Conservation (phyloP, 208 protist genomes). For the Zelonia costaricensis region DNA sequence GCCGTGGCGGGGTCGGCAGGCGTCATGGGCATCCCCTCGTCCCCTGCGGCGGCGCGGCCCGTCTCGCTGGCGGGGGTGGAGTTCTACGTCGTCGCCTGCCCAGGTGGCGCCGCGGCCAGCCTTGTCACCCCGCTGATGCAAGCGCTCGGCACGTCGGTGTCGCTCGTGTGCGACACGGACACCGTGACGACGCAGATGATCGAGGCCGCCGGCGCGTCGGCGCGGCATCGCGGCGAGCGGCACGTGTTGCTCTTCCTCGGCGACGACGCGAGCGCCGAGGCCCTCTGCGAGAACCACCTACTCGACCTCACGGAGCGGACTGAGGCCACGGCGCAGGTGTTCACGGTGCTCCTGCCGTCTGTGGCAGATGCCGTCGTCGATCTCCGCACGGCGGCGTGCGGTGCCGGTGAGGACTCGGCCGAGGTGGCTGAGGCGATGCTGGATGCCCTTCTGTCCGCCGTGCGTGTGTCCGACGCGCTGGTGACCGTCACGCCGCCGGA, state of each 20-base stretch:
- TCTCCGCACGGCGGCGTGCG: background rate
- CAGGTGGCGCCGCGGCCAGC: slow-evolving; percentile 28
- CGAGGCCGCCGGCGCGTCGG: slow-evolving; percentile 4
- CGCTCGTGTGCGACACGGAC: slow-evolving; percentile 22
- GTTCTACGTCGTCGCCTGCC: slow-evolving; percentile 44
- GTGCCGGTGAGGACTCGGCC: background rate
- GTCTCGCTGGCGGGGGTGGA: slow-evolving; percentile 32
- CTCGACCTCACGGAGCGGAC: slow-evolving; percentile 32
- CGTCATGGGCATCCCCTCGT: too few species aligned
- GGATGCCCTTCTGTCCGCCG: slow-evolving; percentile 31
- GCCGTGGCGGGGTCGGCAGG: background rate
- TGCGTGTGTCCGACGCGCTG: slow-evolving; percentile 47
- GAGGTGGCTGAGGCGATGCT: slow-evolving; percentile 7
- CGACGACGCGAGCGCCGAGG: slow-evolving; percentile 27
- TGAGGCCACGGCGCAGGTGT: slow-evolving; percentile 39
- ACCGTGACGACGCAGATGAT: slow-evolving; percentile 16
- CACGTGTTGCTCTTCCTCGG: slow-evolving; percentile 24
- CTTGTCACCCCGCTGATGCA: slow-evolving; percentile 12
- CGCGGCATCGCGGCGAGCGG: slow-evolving; percentile 6
- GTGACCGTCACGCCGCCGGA: slow-evolving; percentile 28
- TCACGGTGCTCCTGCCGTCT: slow-evolving; percentile 41
- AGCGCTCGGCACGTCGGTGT: slow-evolving; percentile 10
- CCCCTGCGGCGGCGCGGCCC: background rate
- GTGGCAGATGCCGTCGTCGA: slow-evolving; percentile 16
- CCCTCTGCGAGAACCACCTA: slow-evolving; percentile 50